Base-by-base conservation (phyloP, 805 yeast species). In the Metschnikowia continentalis region DNA sequence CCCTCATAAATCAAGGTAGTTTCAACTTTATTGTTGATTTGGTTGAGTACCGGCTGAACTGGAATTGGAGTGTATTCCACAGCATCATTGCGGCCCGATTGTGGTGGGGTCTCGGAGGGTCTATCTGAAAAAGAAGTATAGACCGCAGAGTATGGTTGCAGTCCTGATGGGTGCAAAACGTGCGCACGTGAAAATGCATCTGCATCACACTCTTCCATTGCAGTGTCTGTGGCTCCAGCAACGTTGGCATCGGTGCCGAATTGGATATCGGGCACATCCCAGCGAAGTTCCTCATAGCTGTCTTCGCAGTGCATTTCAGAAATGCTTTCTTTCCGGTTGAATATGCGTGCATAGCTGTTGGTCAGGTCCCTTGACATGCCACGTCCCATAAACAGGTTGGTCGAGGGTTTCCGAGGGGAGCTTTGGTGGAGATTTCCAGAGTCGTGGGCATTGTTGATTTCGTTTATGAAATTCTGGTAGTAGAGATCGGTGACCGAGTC, bases 121-220 rank as follows among this genome's bases (percentile, higher is more conserved):
- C 17, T 39, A 39, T 39, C 42, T 22, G 42, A 8, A 26, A 26
- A 26, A 26, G 30, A 3, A 26, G 5, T 26, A 26, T 26, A 26
- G 13, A 8, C 30, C 2, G 30, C 11, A 26, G 11, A 32, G 46
- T n/a, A 37, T 17, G 43, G 43, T n/a, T 42, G 46, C 46, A 22
- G 32, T n/a, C 10, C 6, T 14, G 20, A 17, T 42, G 46, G 38
- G 32, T 42, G 46, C 46, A 35, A 42, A 42, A 15, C n/a, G 30
- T 20, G 46, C 37, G 46, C 46, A 32, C 38, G 32, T 4, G n/a
- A 20, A 10, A n/a, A n/a, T 11, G 32, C 38, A 10, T 22, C 38
- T 11, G 35, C 35, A 30, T 42, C 46, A 19, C 46, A 42, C 32
- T 42, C 43, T 26, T 26, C 32, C 46, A 42, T 32, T 33, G 32